A percentile compares a stretch with the other conserved stretches of the same genome.
Evolutionary conservation across 108 stramenopile species (phyloP).

Genomic region (Pseudonitzschia multiseries): DNA sequence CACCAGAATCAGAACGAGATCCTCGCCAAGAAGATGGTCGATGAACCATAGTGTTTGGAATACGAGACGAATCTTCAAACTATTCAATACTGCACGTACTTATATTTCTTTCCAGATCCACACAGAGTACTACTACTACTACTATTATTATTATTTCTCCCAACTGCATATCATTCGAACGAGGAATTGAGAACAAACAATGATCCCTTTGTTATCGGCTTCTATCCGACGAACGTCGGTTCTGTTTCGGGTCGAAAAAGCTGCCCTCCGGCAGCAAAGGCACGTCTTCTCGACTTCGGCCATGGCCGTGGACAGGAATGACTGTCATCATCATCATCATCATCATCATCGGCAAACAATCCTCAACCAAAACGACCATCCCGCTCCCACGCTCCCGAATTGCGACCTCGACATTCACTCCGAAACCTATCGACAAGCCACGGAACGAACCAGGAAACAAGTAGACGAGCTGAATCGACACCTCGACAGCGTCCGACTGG

Average conservation of each 20-base stretch:
- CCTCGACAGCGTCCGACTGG: constrained; percentile 34
- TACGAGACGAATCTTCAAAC: too few relatives aligned
- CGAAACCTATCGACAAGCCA: constrained; percentile 32
- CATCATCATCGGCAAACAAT: not conserved
- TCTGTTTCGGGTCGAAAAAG: not conserved
- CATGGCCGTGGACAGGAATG: not conserved
- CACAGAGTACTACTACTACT: too few relatives aligned
- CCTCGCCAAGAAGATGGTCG: not conserved
- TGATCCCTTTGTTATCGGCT: too few relatives aligned
- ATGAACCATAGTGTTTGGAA: not conserved
- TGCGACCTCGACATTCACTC: constrained; percentile 26
- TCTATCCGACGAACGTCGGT: not conserved
- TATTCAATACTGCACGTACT: too few relatives aligned
- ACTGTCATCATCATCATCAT: not conserved
- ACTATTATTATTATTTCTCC: too few relatives aligned
- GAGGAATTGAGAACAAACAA: not conserved
- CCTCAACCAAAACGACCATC: constrained; percentile 9
- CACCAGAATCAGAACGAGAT: too few relatives aligned
- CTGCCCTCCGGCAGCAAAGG: not conserved
- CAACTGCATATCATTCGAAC: too few relatives aligned
- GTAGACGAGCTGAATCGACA: constrained; percentile 33
- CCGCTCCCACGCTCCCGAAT: constrained; percentile 21
- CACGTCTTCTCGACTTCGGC: not conserved
- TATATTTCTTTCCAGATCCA: too few relatives aligned
- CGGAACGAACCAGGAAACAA: constrained; percentile 39